Conservation (phyloP, 768 basidiomycete species). For the Tubosaeta sp. region DNA sequence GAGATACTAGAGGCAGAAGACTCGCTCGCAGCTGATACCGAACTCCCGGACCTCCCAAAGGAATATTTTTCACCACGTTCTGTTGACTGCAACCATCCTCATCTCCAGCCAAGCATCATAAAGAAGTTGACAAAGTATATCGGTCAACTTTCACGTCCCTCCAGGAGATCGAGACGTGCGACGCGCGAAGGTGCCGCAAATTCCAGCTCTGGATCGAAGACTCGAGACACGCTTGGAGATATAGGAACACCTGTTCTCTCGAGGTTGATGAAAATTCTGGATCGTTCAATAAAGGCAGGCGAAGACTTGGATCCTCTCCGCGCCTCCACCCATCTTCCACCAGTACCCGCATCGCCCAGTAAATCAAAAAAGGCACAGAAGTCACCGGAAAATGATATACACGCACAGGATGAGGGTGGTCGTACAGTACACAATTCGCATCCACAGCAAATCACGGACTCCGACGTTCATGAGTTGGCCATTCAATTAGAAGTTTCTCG, state of each 20-base stretch:
- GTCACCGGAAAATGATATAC: conserved; percentile 10
- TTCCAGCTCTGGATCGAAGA: conserved; percentile 35
- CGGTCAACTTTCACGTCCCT: conserved; percentile 60
- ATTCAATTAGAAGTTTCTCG: conserved; percentile 55
- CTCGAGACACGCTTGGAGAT: conserved; percentile 58
- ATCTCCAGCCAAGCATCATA: conserved; percentile 53
- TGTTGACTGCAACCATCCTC: conserved; percentile 53
- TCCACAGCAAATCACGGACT: conserved; percentile 37
- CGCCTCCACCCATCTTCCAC: conserved; percentile 20
- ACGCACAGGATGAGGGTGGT: conserved; percentile 1
- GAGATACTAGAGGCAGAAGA: conserved; percentile 87
- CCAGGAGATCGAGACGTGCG: conserved; percentile 59
- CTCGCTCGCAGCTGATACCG: conserved; percentile 53
- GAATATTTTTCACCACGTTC: conserved; percentile 66
- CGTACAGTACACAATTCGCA: conserved; percentile 4
- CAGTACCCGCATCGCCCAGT: conserved; percentile 34
- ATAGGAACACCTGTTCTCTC: conserved; percentile 60
- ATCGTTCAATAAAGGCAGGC: conserved; percentile 70
- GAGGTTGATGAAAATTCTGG: conserved; percentile 71
- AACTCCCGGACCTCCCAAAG: conserved; percentile 46
- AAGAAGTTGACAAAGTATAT: conserved; percentile 70
- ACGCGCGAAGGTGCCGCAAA: conserved; percentile 35
- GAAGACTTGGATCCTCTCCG: conserved; percentile 75
- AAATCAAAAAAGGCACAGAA: conserved; percentile 48
- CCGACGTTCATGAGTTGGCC: conserved; percentile 48